A percentile compares a stretch with the other conserved stretches of the same genome.
Conservation (phyloP, 768 basidiomycete genomes). For the Tephrocybe sp. region DNA sequence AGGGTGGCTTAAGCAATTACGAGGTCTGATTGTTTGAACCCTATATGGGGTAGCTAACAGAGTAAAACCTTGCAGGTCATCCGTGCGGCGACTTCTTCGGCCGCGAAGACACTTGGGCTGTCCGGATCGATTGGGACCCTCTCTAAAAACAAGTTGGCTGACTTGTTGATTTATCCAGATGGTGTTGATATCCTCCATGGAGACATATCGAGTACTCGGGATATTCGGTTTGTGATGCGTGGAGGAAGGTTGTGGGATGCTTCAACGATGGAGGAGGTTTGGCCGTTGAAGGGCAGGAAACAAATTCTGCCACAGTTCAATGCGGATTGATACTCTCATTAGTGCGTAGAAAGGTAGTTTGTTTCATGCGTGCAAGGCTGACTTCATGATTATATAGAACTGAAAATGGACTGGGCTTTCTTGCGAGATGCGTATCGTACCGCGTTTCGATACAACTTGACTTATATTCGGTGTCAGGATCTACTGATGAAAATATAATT, state of each 20-base stretch:
- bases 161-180: slow-evolving; percentile 64
- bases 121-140: slow-evolving; percentile 61
- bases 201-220: slow-evolving; percentile 45
- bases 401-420: too few relatives aligned
- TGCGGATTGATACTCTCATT: slow-evolving; percentile 26
- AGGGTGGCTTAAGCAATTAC: slow-evolving; percentile 68
- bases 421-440: too few relatives aligned
- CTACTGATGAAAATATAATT: too few relatives aligned
- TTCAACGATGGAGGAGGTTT: slow-evolving; percentile 62
- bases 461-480: too few relatives aligned
- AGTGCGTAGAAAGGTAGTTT: too few relatives aligned
- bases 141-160: slow-evolving; percentile 65
- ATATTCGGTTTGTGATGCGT: slow-evolving; percentile 55
- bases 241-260: slow-evolving; percentile 75
- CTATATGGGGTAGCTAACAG: background rate
- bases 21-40: slow-evolving; percentile 42
- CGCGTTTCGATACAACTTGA: too few relatives aligned
- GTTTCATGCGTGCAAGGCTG: too few relatives aligned
- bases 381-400: too few relatives aligned
- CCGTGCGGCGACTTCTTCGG: slow-evolving; percentile 64
- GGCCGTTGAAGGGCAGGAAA: slow-evolving; percentile 62
- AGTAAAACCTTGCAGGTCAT: slow-evolving; percentile 41
- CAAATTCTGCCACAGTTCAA: slow-evolving; percentile 60
- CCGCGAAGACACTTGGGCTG: slow-evolving; percentile 64
- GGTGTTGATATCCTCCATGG: slow-evolving; percentile 55